These are phyloP conservation scores for Rhytidhysteron rufulum DNA, from an alignment of 2,329 filamentous ascomycete species.

Conservation along the genomic window DNA sequence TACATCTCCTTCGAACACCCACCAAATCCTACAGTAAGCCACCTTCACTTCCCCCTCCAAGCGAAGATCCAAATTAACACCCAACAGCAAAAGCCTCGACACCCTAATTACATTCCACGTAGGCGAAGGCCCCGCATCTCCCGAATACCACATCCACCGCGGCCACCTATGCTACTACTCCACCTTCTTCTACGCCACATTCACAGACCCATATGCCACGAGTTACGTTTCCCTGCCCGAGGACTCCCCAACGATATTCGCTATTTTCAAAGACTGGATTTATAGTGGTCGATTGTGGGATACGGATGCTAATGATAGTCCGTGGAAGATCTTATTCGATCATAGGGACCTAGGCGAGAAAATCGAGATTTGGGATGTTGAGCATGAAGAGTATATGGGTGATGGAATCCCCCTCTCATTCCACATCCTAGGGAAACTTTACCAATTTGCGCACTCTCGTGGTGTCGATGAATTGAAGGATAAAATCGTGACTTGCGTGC, in stretches of 20 bases:
- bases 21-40: not conserved
- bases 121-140: not conserved
- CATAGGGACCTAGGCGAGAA: too few relatives aligned
- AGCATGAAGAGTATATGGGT: not conserved
- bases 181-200: slow-evolving; percentile 11
- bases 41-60: not conserved
- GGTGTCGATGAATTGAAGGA: not conserved
- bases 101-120: not conserved
- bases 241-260: slow-evolving; percentile 14
- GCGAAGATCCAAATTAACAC: not conserved
- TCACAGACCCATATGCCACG: slow-evolving; percentile 7
- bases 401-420: not conserved
- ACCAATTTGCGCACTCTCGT: not conserved
- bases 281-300: slow-evolving; percentile 10
- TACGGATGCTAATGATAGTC: not conserved
- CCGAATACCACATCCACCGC: slow-evolving; percentile 6
- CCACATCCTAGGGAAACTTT: not conserved
- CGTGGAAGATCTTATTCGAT: not conserved
- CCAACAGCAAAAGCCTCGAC: not conserved
- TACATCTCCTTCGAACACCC: not conserved
- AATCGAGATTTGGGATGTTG: not conserved
- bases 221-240: slow-evolving; percentile 18
- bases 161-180: slow-evolving; percentile 11
- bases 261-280: slow-evolving; percentile 23
- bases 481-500: not conserved